These are phyloP conservation scores for Geotrichum cucujoidarum DNA, from an alignment of 1,139 yeast genomes.

Conservation along the genomic window DNA sequence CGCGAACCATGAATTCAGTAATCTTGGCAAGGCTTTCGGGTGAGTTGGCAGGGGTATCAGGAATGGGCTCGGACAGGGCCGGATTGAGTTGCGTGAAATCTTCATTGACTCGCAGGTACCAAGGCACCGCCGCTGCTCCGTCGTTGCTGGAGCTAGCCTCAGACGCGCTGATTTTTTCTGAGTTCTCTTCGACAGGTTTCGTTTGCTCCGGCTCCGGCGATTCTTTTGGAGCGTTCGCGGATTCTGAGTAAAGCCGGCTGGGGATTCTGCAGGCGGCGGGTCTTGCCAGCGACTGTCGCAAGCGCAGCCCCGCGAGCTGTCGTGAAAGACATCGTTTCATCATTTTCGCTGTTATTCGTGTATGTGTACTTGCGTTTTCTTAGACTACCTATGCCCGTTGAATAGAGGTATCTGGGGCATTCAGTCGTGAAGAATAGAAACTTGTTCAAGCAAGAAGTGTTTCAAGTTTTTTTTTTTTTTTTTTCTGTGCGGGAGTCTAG, in stretches of 20 bases:
- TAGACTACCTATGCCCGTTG: no score
- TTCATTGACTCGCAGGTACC: conserved; percentile 30
- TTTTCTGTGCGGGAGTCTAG: not conserved
- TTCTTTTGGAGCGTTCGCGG: not conserved
- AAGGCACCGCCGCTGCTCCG: conserved; percentile 23
- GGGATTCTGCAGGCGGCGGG: not conserved
- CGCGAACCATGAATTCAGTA: conserved; percentile 46
- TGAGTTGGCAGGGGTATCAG: conserved; percentile 48
- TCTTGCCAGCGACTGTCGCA: conserved; percentile 1
- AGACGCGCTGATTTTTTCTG: no score
- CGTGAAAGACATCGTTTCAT: conserved; percentile 5
- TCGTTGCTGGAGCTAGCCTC: no score
- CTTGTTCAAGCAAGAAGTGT: no score
- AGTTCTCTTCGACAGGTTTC: no score
- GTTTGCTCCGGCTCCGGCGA: not conserved
- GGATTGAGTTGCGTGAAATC: conserved; percentile 23
- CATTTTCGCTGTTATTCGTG: not conserved
- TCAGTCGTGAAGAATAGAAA: no score
- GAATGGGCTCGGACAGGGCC: conserved; percentile 27
- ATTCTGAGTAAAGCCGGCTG: not conserved
- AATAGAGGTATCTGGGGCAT: no score
- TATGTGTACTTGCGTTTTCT: no score
- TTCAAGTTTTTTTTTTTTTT: not conserved
- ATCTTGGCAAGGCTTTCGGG: conserved; percentile 50
- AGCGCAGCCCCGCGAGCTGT: not conserved